Conservation (phyloP, 2,329 filamentous ascomycete species). For the Tolypocladium nubicola region DNA sequence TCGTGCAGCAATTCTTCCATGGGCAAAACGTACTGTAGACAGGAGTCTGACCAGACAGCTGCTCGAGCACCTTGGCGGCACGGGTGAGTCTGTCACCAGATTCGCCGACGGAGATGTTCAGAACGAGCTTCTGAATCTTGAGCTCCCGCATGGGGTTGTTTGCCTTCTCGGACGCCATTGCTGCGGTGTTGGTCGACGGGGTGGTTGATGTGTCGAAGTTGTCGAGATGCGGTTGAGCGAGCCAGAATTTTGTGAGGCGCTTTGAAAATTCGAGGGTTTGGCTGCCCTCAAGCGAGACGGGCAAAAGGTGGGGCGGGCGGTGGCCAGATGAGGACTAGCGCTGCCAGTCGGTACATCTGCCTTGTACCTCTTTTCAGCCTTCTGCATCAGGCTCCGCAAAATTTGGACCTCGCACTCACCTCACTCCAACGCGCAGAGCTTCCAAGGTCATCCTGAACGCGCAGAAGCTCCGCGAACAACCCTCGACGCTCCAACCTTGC, state of each 20-base stretch:
- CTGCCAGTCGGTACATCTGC: constrained; percentile 13
- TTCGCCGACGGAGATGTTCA: constrained; percentile 99
- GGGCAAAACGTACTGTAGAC: constrained; percentile 74
- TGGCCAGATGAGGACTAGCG: constrained; percentile 13
- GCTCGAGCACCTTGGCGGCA: constrained; percentile 99
- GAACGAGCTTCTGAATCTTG: constrained; percentile 97
- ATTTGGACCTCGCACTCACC: constrained; percentile 29
- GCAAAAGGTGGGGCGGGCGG: constrained; percentile 10
- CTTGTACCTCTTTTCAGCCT: constrained; percentile 23
- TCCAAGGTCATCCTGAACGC: constrained; percentile 29
- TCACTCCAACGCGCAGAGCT: constrained; percentile 33
- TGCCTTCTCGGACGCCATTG: constrained; percentile 64
- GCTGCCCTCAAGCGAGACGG: constrained; percentile 24
- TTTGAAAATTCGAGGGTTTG: constrained; percentile 28
- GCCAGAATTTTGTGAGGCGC: constrained; percentile 23
- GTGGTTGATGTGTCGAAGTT: constrained; percentile 23
- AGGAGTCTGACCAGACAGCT: constrained; percentile 98
- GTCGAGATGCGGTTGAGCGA: constrained; percentile 13
- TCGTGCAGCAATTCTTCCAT: constrained; percentile 2
- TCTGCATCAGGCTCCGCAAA: constrained; percentile 34
- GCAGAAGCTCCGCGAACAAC: constrained; percentile 26
- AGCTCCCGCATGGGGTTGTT: constrained; percentile 99
- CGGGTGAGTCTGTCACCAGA: constrained; percentile 99
- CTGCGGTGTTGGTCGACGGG: constrained; percentile 25
- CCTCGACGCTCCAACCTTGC: constrained; percentile 32